Base-by-base conservation (phyloP, 805 yeast genomes). In the Ogataea ganodermae region DNA sequence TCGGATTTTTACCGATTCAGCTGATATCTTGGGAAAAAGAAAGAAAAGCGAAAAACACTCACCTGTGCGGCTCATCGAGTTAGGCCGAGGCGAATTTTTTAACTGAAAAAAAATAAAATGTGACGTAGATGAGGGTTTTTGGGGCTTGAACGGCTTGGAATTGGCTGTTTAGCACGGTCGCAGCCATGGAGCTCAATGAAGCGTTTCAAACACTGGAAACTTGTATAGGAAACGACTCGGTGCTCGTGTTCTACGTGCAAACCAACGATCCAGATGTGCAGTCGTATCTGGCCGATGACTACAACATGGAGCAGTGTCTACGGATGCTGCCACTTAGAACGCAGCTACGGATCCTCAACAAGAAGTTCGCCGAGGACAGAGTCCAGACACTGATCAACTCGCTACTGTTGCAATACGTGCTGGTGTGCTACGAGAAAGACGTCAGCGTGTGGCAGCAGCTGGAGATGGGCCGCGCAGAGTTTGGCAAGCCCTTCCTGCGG, bases 401-500 rank as follows among this genome's bases (percentile, higher is more conserved):
- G n/a, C 53, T 84, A 3, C 64, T 84, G 35, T 71, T 79, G 3
- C 59, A 67, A 20, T 63, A 71, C 37, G 67, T 77, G 1, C 66
- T 80, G 2, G 69, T 75, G 38, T 53, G 65, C 12, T 52, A 66
- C 14, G 55, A 67, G 3, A 17, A 14, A 2, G 38, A 33, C 16
- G 27, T 12, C 48, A 55, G 13, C 13, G 24, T 50, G 9, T 49
- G 55, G 48, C 13, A 44, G 47, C 0, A 49, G 46, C 6, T 73
- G 3, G 43, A 52, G 27, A 66, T 76, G 37, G 47, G 49, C 0
- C 59, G 55, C 27, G 74, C 72, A 30, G 47, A 60, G 27, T 74
- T 57, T 55, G 92, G 94, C 1, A 86, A 86, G 55, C 91, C 94
- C 0, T 50, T 27, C 3, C 38, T 80, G 13, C 44, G 46, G 1